Evolutionary conservation across 2,329 filamentous ascomycete species (phyloP).

Genomic region (Penicillium brasilianum): DNA sequence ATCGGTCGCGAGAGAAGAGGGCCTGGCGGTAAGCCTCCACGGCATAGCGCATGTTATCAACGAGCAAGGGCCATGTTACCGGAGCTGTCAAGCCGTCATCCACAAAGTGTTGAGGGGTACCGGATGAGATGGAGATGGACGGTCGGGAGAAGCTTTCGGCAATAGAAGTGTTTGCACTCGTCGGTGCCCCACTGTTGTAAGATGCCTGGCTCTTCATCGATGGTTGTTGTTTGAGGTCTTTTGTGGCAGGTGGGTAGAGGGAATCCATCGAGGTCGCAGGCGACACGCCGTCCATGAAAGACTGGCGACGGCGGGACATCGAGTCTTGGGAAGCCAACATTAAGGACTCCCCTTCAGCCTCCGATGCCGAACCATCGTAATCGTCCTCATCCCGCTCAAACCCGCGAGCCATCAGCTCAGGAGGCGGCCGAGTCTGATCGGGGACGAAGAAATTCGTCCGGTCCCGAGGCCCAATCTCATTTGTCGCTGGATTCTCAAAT

Average conservation of each 20-base stretch:
- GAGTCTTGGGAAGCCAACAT: constrained; percentile 72
- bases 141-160: constrained; percentile 55
- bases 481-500: constrained; percentile 82
- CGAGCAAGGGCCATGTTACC: constrained; percentile 85
- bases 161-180: constrained; percentile 61
- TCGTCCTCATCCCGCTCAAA: constrained; percentile 85
- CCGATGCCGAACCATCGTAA: constrained; percentile 88
- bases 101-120: constrained; percentile 81
- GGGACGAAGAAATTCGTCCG: constrained; percentile 87
- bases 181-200: constrained; percentile 51
- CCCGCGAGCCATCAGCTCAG: constrained; percentile 87
- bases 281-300: constrained; percentile 73
- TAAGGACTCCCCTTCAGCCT: constrained; percentile 77
- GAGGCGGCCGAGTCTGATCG: constrained; percentile 85
- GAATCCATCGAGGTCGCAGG: constrained; percentile 92
- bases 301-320: constrained; percentile 68
- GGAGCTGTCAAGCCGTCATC: constrained; percentile 82
- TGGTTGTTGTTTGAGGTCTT: constrained; percentile 53
- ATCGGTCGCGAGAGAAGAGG: constrained; percentile 80
- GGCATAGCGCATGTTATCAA: constrained; percentile 90
- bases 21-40: constrained; percentile 89
- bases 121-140: constrained; percentile 50
- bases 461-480: constrained; percentile 85
- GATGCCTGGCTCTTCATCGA: constrained; percentile 30
- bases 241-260: constrained; percentile 71